Conservation (phyloP, 495 filamentous ascomycete species). For the Geopyxis carbonaria region DNA sequence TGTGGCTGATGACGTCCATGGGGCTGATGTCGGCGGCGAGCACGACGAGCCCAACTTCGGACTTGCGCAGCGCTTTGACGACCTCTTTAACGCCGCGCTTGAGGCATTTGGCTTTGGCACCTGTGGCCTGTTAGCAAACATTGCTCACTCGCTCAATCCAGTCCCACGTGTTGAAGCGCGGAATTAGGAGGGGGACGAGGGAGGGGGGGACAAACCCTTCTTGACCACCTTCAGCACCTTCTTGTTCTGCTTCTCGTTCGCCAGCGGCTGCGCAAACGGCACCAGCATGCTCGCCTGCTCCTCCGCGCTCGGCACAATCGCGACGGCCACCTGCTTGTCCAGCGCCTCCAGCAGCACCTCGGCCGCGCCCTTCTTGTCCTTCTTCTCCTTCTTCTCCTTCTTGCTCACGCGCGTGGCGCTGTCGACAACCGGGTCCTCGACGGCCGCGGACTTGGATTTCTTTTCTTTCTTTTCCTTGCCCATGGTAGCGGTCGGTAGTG, state of each 20-base stretch:
- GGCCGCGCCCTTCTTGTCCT: constrained; percentile 30
- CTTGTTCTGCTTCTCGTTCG: constrained; percentile 78
- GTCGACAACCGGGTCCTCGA: constrained; percentile 36
- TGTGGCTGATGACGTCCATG: constrained; percentile 92
- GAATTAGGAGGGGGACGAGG: background rate
- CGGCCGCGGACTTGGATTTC: constrained; percentile 44
- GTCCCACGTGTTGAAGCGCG: background rate
- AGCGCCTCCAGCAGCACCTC: constrained; percentile 21
- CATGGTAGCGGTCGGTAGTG: constrained; percentile 11
- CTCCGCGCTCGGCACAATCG: constrained; percentile 13
- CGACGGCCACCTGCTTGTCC: constrained; percentile 9
- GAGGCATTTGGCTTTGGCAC: constrained; percentile 79
- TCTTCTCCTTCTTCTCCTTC: constrained; percentile 34
- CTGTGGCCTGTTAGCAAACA: constrained; percentile 30
- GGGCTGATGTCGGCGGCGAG: constrained; percentile 94
- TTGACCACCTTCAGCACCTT: constrained; percentile 85
- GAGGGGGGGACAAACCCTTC: constrained; percentile 48
- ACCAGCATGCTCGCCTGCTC: constrained; percentile 43
- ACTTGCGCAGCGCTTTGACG: constrained; percentile 90
- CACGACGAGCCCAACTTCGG: constrained; percentile 63
- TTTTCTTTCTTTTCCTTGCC: constrained; percentile 45
- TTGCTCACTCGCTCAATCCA: background rate
- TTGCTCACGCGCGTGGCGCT: constrained; percentile 28
- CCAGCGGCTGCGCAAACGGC: constrained; percentile 83
- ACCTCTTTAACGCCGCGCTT: constrained; percentile 97